Conservation (phyloP, 805 yeast species). For the Candida ulmi region DNA sequence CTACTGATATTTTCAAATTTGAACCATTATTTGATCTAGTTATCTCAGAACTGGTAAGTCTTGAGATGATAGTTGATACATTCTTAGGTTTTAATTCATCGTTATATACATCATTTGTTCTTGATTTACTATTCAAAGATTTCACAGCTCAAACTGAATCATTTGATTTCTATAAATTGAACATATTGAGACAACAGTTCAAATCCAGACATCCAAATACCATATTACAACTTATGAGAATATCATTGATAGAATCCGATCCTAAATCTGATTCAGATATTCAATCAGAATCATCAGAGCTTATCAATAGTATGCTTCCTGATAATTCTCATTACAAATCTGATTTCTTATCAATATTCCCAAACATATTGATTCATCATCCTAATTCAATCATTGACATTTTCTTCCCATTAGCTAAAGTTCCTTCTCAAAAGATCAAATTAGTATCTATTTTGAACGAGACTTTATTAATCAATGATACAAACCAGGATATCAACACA, state of each 20-base stretch:
- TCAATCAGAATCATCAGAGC: conserved; percentile 21
- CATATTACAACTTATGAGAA: conserved; percentile 13
- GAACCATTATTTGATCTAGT: conserved; percentile 33
- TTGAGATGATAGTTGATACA: conserved; percentile 30
- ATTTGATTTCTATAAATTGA: conserved; percentile 17
- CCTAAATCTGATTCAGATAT: conserved; percentile 9
- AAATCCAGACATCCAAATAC: conserved; percentile 13
- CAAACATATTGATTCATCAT: conserved; percentile 14
- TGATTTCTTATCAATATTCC: conserved; percentile 14
- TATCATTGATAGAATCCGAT: conserved; percentile 10
- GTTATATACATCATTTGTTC: conserved; percentile 12
- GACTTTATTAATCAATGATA: conserved; percentile 1
- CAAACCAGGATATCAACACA: background rate
- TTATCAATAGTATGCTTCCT: conserved; percentile 15
- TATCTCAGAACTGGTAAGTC: conserved; percentile 29
- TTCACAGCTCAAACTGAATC: conserved; percentile 8
- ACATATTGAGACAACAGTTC: conserved; percentile 17
- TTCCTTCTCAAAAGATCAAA: background rate
- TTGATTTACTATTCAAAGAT: conserved; percentile 20
- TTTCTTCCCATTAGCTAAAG: conserved; percentile 1
- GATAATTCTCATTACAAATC: conserved; percentile 13
- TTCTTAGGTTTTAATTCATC: conserved; percentile 19
- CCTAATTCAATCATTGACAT: conserved; percentile 6
- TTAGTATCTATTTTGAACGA: conserved; percentile 8
- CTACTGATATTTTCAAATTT: conserved; percentile 29